Base-by-base conservation (phyloP, 2,329 filamentous ascomycete genomes). In the Pseudogymnoascus sp. region DNA sequence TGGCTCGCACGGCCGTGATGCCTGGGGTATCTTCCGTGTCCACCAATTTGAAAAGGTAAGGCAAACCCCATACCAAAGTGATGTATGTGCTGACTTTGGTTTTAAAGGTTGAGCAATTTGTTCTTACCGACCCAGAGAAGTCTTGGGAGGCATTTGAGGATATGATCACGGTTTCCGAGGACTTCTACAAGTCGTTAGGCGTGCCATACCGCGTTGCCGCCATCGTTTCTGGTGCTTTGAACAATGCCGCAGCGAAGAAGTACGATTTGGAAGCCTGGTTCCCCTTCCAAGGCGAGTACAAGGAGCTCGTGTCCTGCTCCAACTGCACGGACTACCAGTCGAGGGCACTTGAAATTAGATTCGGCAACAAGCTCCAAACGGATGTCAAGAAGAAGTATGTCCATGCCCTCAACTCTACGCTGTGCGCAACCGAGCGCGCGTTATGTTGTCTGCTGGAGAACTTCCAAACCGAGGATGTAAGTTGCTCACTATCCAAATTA, bases 261-360 rank as follows among this genome's bases (percentile, higher is more conserved):
- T 92, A 88, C 73, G 94, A 99, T 71, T 82, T 99, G 21, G 94
- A 99, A 74, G 93, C 94, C 2, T 96, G 92, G 90, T 96, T 96
- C 75, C 92, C 91, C 13, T 95, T 89, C 81, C 92, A 97, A 75
- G 89, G 89, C 69, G 94, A 97, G 76, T 99, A 97, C 83, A 97
- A 97, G 78, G 94, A 97, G 78, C 84, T 99, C 29, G 94, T 97
- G 59, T 96, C 90, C 17, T 96, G 92, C 82, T 96, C 91, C 64
- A 99, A 99, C 78, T 99, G 94, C 80, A 96, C 91, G 47, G 93
- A 97, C 74, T 97, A 97, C 79, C 94, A 99, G 79, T 92, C 91
- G 24, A 84, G 94, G 62, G 92, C 92, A 68, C 82, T 99, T 10
- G 93, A 97, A 75, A 96, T 99, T 69, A 85, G 94, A 63, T 96